Base-by-base conservation (phyloP, 2,329 filamentous ascomycete genomes). In the Fusarium falciforme region DNA sequence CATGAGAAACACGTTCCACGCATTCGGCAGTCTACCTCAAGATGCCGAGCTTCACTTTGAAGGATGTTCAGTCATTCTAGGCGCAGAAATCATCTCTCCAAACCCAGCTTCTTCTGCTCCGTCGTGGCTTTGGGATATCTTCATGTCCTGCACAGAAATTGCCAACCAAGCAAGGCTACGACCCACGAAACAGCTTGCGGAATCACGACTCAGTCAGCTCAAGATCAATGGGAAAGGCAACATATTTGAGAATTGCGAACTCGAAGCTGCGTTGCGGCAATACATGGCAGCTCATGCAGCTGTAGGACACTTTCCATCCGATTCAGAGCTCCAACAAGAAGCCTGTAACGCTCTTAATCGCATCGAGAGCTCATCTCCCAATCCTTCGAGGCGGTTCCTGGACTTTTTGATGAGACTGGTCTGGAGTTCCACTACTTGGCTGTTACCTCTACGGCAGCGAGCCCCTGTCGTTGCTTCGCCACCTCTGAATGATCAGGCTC, bases 171-270 rank as follows among this genome's bases (percentile, higher is more conserved):
- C 73, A 0, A 67, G 70, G 11, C 42, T 75, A 1, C 40, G 73
- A 0, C 73, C 73, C 0, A 75, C 70, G 0, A 75, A 75, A 0
- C 72, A 75, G 4, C 9, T 75, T 1, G 63, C 72, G 1, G 70
- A 75, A 12, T 67, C 69, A 0, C 14, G 73, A 4, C 10, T 75
- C 0, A 75, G 73, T 10, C 73, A 75, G 0, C 3, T 75, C 0
- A 73, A 75, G n/a, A 75, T 75, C 1, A 75, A 75, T 1, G 69
- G 73, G 5, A 75, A 75, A 22, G 70, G 72, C 2, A 73, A 73
- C 9, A 75, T 74, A 1, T 74, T 74, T 55, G 72, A 74, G 31
- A 74, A 74, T 3, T 75, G 73, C 1, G 73, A 75, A 44, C 62
- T 76, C 1, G 73, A 75, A 20, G 49, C 71, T 7, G 16, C 73